These are phyloP conservation scores for Volvariella volvacea DNA, from an alignment of 1,284 basidiomycete species.

Conservation along the genomic window DNA sequence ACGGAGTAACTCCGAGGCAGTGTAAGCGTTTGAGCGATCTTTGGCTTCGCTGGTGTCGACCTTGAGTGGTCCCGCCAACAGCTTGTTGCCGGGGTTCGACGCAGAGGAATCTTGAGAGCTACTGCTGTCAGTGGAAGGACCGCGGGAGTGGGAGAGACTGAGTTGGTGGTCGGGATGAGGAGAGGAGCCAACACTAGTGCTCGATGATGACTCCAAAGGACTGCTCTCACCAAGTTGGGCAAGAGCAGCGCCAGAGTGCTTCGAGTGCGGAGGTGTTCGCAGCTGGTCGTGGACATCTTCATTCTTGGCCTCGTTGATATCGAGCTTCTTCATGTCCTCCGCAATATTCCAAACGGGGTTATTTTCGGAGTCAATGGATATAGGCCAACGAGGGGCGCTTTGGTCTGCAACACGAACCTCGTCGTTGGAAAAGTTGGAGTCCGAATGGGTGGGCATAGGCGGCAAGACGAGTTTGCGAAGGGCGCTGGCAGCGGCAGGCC, in stretches of 20 bases:
- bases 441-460: constrained; percentile 40
- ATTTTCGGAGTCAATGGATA: constrained; percentile 45
- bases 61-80: constrained; percentile 30
- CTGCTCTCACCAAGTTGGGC: constrained; percentile 58
- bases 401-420: constrained; percentile 10
- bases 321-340: constrained; percentile 65
- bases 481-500: neutral
- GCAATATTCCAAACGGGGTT: constrained; percentile 61
- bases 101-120: constrained; percentile 50
- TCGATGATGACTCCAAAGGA: constrained; percentile 65
- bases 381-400: constrained; percentile 48
- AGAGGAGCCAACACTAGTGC: constrained; percentile 64
- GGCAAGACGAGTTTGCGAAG: constrained; percentile 15
- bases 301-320: constrained; percentile 50
- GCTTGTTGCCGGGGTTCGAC: constrained; percentile 44
- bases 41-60: constrained; percentile 52
- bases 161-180: constrained; percentile 61
- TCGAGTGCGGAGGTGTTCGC: constrained; percentile 59
- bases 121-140: constrained; percentile 68
- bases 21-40: constrained; percentile 74
- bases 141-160: constrained; percentile 64
- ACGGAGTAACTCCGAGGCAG: constrained; percentile 62
- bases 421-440: constrained; percentile 24
- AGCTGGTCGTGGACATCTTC: constrained; percentile 46
- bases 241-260: constrained; percentile 40